Base-by-base conservation (phyloP, 306 rosid genomes). In the Pyrus betulifolia region DNA sequence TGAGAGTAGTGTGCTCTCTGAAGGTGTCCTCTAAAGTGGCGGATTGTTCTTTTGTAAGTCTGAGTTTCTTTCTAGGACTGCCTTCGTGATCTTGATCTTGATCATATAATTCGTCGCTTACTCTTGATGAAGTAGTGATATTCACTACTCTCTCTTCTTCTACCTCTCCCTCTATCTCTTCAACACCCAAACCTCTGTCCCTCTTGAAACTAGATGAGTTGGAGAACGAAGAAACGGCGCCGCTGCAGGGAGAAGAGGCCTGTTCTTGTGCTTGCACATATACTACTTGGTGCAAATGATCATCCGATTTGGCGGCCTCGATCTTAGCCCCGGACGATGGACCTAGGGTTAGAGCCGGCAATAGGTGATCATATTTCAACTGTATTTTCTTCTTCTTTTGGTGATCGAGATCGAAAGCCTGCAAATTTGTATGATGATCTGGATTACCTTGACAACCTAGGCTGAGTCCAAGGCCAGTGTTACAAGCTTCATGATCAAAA, bases 41-140 rank as follows among this genome's bases (percentile, higher is more conserved):
- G 4, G 98, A 87, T 82, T 95, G 98, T 64, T 92, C 59, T 85
- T 90, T 90, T 23, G 91, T 86, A 69, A 95, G 93, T 82, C 97
- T 85, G 25, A 95, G 97, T 81, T 95, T 95, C 89, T 95, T 95
- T 77, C 91, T 85, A 5, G 89, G 83, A 80, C 82, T 81, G 70
- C 85, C 87, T 46, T 72, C 87, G 35, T 81, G 83, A 67, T 78
- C 81, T 42, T 70, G 74, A 21, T 66, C 82, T 28, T 70, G 74
- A 21, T 66, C 82, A 51, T 67, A 79, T 25, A 82, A 72, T 6
- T 83, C 90, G 17, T 90, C 89, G 17, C 78, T 23, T 59, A 25
- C 64, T 59, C 17, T 59, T 23, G 64, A 59, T 11, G 64, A 59
- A 51, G 55, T 49, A 58, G 63, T 59, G 18, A 59, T 59, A 59